phyloP scores from a whole-genome alignment of 352 stramenopile genomes.

The Aphanomyces cochlioides region DNA sequence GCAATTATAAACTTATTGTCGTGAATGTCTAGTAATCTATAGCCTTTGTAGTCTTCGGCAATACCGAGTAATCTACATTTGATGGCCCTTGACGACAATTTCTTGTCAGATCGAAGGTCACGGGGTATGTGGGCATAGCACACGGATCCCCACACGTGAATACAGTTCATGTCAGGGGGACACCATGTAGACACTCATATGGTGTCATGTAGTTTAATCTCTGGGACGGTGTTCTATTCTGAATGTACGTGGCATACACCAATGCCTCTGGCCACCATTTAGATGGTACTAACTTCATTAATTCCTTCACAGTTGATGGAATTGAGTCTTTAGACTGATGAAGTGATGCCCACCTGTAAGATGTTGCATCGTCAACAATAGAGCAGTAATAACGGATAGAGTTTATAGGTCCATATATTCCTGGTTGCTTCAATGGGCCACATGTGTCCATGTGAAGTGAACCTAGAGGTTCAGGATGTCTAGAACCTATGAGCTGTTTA shows the following conservation, averaged over 20 bases:
- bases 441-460: background rate
- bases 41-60: conserved; percentile 5
- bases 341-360: background rate
- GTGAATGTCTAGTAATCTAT: conserved; percentile 1
- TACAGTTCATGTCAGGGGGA: background rate
- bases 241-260: background rate
- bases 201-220: background rate
- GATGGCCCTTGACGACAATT: background rate
- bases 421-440: background rate
- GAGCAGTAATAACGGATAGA: no score
- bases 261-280: conserved; percentile 1
- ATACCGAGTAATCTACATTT: background rate
- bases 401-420: no score
- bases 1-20: background rate
- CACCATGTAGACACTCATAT: background rate
- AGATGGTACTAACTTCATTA: background rate
- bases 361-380: background rate
- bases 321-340: background rate
- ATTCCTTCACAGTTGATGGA: background rate
- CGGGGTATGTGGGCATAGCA: background rate
- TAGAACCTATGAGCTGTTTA: background rate
- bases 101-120: background rate
- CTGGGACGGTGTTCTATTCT: background rate
- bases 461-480: background rate
- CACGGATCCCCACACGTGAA: background rate